Conservation (phyloP, 164 flowering plant genomes). For the Vitis labrusca region DNA sequence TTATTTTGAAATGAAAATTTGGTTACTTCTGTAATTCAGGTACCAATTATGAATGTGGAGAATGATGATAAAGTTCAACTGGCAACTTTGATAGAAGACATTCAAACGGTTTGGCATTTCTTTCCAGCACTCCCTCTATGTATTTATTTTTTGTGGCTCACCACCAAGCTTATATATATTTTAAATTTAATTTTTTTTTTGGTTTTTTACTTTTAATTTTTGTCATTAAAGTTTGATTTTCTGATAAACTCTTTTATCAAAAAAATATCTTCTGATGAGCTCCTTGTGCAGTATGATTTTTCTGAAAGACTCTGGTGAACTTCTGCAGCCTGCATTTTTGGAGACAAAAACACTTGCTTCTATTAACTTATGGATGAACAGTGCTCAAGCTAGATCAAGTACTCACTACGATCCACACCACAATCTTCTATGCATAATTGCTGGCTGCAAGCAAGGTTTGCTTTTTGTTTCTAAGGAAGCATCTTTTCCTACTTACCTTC, state of each 20-base stretch:
- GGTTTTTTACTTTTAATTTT: background rate
- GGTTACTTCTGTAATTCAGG: conserved; percentile 37
- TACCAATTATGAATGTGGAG: conserved; percentile 65
- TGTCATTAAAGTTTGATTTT: background rate
- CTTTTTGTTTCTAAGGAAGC: background rate
- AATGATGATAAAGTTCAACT: conserved; percentile 59
- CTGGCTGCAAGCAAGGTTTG: conserved; percentile 86
- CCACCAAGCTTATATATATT: background rate
- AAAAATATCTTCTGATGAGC: no score
- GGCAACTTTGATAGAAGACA: conserved; percentile 59
- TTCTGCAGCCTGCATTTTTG: conserved; percentile 69
- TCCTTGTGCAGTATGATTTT: background rate
- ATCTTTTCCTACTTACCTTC: background rate
- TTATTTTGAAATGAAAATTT: background rate
- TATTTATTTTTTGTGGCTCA: conserved; percentile 2
- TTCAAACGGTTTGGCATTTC: conserved; percentile 48
- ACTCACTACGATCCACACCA: conserved; percentile 98
- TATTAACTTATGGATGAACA: conserved; percentile 94
- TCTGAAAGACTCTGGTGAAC: conserved; percentile 4
- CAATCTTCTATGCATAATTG: conserved; percentile 76
- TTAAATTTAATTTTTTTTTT: background rate
- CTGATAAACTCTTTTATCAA: background rate
- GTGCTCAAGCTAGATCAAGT: conserved; percentile 69
- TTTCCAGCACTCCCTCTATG: background rate
- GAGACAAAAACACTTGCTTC: conserved; percentile 57